Percentiles rank a stretch among this genome's conserved stretches.
Evolutionary conservation across 1,284 basidiomycete species (phyloP).

Genomic region (Malassezia dermatis): DNA sequence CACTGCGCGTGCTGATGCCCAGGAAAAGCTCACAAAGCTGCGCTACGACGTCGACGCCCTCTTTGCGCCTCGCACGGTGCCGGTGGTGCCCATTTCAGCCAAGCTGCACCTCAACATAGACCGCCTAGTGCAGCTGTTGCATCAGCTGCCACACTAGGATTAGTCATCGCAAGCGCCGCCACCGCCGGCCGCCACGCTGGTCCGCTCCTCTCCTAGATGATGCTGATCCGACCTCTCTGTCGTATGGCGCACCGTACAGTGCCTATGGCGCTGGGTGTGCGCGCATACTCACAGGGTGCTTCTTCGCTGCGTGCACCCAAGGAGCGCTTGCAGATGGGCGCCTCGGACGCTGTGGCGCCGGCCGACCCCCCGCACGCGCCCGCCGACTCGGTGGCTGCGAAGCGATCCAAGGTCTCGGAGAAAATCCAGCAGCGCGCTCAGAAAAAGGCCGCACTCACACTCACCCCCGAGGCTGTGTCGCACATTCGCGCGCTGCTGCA

Average conservation of each 20-base stretch:
- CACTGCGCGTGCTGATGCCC: neutral
- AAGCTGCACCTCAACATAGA: conserved; percentile 8
- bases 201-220: neutral
- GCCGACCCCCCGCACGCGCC: neutral
- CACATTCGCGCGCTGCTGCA: conserved; percentile 54
- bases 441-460: conserved; percentile 17
- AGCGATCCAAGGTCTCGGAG: conserved; percentile 9
- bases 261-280: neutral
- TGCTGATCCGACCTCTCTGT: neutral
- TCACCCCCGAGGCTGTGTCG: conserved; percentile 64
- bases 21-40: conserved; percentile 5
- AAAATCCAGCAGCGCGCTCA: conserved; percentile 12
- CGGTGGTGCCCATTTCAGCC: conserved; percentile 10
- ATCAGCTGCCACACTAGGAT: neutral
- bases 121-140: conserved; percentile 4
- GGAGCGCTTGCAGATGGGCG: neutral
- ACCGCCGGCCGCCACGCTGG: neutral
- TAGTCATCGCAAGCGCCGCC: neutral
- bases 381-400: neutral
- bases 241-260: neutral
- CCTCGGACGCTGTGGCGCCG: neutral
- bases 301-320: neutral
- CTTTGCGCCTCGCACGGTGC: conserved; percentile 5
- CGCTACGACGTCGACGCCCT: conserved; percentile 11
- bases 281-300: neutral